Percentiles rank a stretch among this genome's conserved stretches.
These are phyloP conservation scores for Apiospora malaysiana DNA, from an alignment of 2,329 filamentous ascomycete genomes.

Conservation along the genomic window DNA sequence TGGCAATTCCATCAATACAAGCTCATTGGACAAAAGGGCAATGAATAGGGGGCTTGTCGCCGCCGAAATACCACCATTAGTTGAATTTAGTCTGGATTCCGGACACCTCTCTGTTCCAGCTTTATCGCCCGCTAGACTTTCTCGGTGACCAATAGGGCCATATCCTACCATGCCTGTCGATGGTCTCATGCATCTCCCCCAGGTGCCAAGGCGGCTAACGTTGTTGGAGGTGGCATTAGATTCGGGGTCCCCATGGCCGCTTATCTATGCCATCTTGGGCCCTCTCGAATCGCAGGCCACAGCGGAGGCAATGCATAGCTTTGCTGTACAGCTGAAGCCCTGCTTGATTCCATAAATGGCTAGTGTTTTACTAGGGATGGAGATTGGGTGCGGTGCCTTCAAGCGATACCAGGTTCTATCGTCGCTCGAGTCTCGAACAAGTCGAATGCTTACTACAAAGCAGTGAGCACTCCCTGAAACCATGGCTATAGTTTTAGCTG, in stretches of 20 bases:
- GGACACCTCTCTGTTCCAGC: neutral
- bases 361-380: constrained; percentile 11
- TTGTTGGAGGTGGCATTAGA: neutral
- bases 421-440: neutral
- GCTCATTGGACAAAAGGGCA: neutral
- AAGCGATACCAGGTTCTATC: neutral
- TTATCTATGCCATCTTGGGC: constrained; percentile 9
- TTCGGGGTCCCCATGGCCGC: constrained; percentile 4
- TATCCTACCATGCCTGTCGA: constrained; percentile 2
- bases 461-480: constrained; percentile 9
- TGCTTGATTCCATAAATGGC: neutral
- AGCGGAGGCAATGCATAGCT: neutral
- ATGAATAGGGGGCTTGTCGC: constrained; percentile 6
- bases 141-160: constrained; percentile 14
- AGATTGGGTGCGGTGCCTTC: constrained; percentile 4
- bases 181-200: neutral
- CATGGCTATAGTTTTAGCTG: neutral
- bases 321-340: neutral
- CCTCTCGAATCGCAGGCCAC: neutral
- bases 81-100: neutral
- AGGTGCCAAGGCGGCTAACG: constrained; percentile 5
- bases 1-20: neutral
- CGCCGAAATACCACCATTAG: constrained; percentile 18
- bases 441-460: constrained; percentile 10
- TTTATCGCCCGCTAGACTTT: neutral